phyloP scores from a whole-genome alignment of 495 filamentous ascomycete species.

The Annulohypoxylon bovei region DNA sequence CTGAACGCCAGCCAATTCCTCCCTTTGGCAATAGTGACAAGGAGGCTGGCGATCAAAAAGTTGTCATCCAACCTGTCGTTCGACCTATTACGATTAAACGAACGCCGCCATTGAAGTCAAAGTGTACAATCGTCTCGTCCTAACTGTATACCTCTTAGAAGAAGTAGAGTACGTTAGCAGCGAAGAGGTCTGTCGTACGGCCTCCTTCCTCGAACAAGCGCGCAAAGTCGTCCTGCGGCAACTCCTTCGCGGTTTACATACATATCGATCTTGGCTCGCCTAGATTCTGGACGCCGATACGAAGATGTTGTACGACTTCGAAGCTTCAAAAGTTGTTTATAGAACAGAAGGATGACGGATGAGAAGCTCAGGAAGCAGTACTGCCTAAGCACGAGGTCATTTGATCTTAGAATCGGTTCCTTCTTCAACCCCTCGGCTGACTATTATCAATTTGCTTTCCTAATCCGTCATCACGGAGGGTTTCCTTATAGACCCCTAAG shows the following conservation, averaged over 20 bases:
- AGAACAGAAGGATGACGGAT: constrained; percentile 35
- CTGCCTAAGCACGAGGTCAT: constrained; percentile 9
- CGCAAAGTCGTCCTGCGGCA: neutral
- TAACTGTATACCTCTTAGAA: neutral
- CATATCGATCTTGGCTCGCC: constrained; percentile 7
- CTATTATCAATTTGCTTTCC: constrained; percentile 12
- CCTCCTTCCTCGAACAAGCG: constrained; percentile 21
- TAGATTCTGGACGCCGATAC: constrained; percentile 3
- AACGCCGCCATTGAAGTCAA: constrained; percentile 11
- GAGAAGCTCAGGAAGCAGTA: constrained; percentile 21
- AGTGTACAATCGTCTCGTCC: constrained; percentile 22
- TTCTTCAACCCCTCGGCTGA: constrained; percentile 20
- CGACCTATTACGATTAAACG: constrained; percentile 25
- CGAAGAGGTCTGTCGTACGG: constrained; percentile 15
- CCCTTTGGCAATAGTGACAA: constrained; percentile 9
- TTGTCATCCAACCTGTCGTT: constrained; percentile 27
- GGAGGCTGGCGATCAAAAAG: constrained; percentile 20
- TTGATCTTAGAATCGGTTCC: constrained; percentile 22
- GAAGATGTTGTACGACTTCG: constrained; percentile 16
- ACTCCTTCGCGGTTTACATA: constrained; percentile 15
- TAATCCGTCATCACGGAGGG: neutral
- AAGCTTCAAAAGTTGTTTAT: constrained; percentile 29
- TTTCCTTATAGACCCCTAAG: neutral
- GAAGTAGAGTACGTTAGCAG: neutral
- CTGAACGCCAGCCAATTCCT: constrained; percentile 15